Evolutionary conservation across 129 eudicot genomes (phyloP).

Genomic region (Saussurea involucrata): DNA sequence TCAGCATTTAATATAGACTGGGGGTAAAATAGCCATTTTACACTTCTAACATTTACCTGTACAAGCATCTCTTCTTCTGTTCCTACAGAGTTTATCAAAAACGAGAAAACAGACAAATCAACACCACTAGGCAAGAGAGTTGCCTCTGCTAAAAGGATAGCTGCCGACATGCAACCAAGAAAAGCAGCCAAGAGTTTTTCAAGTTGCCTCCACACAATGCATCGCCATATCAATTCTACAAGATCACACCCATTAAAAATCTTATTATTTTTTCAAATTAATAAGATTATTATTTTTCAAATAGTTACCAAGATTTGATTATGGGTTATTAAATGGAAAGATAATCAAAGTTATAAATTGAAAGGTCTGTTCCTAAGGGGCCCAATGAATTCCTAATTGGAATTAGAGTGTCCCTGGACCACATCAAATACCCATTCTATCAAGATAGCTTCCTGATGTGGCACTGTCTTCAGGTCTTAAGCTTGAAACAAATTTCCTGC

Average conservation of each 20-base stretch:
- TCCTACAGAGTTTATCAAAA: conserved; percentile 71
- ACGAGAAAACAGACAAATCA: conserved; percentile 79
- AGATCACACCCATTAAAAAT: not conserved
- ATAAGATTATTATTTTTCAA: not conserved
- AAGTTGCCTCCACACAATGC: conserved; percentile 64
- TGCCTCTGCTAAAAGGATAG: conserved; percentile 94
- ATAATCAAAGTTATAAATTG: not conserved
- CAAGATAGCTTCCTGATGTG: conserved; percentile 53
- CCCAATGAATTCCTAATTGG: not conserved
- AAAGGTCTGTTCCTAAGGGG: not conserved
- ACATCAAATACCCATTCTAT: conserved; percentile 56
- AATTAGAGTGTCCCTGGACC: not conserved
- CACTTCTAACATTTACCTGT: conserved; percentile 74
- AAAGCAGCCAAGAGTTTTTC: conserved; percentile 60
- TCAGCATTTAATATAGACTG: no score
- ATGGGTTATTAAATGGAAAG: not conserved
- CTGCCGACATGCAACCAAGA: conserved; percentile 94
- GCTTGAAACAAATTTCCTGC: conserved; percentile 89
- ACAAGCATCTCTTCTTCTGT: conserved; percentile 78
- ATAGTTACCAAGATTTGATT: not conserved
- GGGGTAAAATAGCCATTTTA: no score
- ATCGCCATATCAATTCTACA: conserved; percentile 82
- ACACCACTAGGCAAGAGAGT: conserved; percentile 84
- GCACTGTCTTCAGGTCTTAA: conserved; percentile 68
- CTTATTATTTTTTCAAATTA: no score